Conservation (phyloP, 2,329 filamentous ascomycete genomes). For the Davidsoniella neocaledoniae region DNA sequence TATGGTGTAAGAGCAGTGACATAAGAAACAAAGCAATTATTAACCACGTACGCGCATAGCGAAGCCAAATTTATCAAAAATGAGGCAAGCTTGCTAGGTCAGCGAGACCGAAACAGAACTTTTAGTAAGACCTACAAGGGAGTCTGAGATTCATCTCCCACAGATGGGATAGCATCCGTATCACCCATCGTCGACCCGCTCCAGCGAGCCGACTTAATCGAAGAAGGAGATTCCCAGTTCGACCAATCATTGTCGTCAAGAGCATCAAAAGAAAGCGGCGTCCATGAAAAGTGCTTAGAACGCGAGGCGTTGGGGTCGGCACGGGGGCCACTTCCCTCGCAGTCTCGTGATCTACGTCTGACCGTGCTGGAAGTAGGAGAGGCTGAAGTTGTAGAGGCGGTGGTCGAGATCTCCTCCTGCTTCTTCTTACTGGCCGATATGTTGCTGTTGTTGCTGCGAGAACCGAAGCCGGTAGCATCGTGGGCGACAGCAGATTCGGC, state of each 20-base stretch:
- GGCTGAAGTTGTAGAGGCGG: conserved; percentile 10
- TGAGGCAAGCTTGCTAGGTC: conserved; percentile 27
- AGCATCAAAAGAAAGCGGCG: conserved; percentile 37
- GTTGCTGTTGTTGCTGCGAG: background rate
- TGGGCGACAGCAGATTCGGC: conserved; percentile 12
- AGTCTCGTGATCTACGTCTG: conserved; percentile 9
- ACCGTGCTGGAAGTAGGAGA: conserved; percentile 6
- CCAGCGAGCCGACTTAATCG: conserved; percentile 42
- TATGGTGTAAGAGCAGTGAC: background rate
- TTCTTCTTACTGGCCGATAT: background rate
- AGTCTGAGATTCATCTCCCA: conserved; percentile 27
- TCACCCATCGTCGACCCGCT: conserved; percentile 41
- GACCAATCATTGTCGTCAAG: conserved; percentile 47
- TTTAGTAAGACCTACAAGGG: conserved; percentile 28
- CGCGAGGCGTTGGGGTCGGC: conserved; percentile 22
- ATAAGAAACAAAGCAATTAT: background rate
- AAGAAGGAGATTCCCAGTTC: conserved; percentile 43
- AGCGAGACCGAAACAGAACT: conserved; percentile 23
- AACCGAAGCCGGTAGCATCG: background rate
- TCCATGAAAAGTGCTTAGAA: conserved; percentile 43
- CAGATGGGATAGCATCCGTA: conserved; percentile 29
- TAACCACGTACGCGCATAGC: background rate
- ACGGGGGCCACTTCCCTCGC: conserved; percentile 1
- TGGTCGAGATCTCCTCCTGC: background rate
- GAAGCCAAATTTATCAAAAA: background rate